Evolutionary conservation across 805 yeast species (phyloP).

Genomic region (Grigorovia humatica): DNA sequence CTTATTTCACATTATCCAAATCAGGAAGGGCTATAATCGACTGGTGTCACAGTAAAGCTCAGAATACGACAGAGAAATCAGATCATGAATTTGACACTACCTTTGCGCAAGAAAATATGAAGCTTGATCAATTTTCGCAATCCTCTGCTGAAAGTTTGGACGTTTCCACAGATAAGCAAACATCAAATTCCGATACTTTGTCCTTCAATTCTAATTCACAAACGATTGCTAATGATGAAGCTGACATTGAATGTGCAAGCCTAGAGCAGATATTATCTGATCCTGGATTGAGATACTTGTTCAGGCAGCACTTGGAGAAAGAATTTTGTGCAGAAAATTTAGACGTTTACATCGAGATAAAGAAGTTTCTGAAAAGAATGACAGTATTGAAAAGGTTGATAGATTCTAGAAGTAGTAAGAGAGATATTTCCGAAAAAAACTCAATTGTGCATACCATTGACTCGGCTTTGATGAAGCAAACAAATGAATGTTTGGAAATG

Average conservation of each 20-base stretch:
- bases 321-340: conserved; percentile 67
- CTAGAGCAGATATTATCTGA: conserved; percentile 44
- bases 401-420: conserved; percentile 15
- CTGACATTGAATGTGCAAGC: conserved; percentile 1
- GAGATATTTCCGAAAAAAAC: conserved; percentile 3
- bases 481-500: conserved; percentile 47
- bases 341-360: conserved; percentile 56
- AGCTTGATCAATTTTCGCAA: neutral
- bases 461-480: conserved; percentile 34
- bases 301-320: conserved; percentile 52
- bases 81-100: neutral
- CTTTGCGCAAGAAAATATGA: neutral
- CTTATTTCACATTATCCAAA: conserved; percentile 35
- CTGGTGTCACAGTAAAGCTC: conserved; percentile 12
- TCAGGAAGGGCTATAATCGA: conserved; percentile 33
- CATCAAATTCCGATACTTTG: neutral
- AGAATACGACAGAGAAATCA: conserved; percentile 8
- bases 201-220: neutral
- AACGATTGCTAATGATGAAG: neutral
- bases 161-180: neutral
- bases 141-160: neutral
- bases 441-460: conserved; percentile 26
- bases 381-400: conserved; percentile 33
- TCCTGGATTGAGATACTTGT: conserved; percentile 65
- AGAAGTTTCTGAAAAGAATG: conserved; percentile 40